These are phyloP conservation scores for Sugiyamaella neomexicana DNA, from an alignment of 1,139 yeast species.

Conservation along the genomic window DNA sequence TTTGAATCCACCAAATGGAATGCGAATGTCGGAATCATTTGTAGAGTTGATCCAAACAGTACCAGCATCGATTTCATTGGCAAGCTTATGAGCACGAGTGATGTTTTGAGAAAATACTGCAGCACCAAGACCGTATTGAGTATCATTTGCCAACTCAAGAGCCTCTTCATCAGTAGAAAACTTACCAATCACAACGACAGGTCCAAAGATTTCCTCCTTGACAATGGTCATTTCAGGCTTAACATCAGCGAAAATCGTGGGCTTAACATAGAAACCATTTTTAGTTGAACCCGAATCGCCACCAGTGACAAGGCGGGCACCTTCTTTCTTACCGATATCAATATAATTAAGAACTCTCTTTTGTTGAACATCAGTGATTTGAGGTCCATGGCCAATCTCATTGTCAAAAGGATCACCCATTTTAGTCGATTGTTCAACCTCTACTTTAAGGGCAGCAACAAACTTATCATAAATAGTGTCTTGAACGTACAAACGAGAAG, in stretches of 20 bases:
- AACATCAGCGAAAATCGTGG: conserved; percentile 70
- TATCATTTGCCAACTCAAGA: conserved; percentile 65
- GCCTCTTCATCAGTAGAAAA: conserved; percentile 74
- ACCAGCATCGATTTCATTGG: conserved; percentile 69
- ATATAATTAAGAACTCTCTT: conserved; percentile 68
- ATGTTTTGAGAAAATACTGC: conserved; percentile 71
- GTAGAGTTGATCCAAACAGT: conserved; percentile 81
- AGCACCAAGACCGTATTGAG: conserved; percentile 79
- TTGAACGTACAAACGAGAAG: conserved; percentile 78
- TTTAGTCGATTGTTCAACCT: conserved; percentile 28
- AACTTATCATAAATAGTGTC: conserved; percentile 71
- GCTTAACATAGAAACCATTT: conserved; percentile 69
- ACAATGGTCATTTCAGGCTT: conserved; percentile 62
- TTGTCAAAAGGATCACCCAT: conserved; percentile 44
- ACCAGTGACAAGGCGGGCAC: conserved; percentile 65
- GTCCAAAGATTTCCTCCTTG: conserved; percentile 80
- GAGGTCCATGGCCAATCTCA: conserved; percentile 71
- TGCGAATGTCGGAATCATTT: conserved; percentile 64
- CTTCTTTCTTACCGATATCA: conserved; percentile 66
- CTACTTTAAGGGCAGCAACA: conserved; percentile 49
- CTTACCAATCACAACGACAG: conserved; percentile 72
- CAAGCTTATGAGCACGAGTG: conserved; percentile 56
- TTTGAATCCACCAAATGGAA: conserved; percentile 85
- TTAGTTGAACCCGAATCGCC: conserved; percentile 68
- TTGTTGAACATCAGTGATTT: conserved; percentile 66